phyloP scores from a whole-genome alignment of 106 monocot species.

The Dioscorea alata region DNA sequence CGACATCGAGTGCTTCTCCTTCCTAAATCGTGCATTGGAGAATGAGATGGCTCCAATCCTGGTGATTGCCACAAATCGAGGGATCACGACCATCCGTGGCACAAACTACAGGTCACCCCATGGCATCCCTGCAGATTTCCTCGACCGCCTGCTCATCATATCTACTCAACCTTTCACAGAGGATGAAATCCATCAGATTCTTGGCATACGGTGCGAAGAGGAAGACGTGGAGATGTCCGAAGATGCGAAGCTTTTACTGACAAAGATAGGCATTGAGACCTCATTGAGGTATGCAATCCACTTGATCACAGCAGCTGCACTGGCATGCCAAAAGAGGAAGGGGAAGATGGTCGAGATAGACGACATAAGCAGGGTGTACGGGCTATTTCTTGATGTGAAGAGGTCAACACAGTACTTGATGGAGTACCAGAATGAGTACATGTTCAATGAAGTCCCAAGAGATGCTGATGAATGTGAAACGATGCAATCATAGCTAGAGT shows the following conservation, averaged over 20 bases:
- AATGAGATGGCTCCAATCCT: conserved; percentile 93
- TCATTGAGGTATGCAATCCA: conserved; percentile 85
- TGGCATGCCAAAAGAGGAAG: conserved; percentile 76
- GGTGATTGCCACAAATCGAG: conserved; percentile 85
- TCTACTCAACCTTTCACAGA: conserved; percentile 76
- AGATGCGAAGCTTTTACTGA: conserved; percentile 71
- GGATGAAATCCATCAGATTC: conserved; percentile 75
- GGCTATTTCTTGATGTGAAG: conserved; percentile 92
- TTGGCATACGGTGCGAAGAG: conserved; percentile 83
- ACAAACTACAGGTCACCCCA: conserved; percentile 87
- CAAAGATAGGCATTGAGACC: conserved; percentile 86
- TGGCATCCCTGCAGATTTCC: conserved; percentile 89
- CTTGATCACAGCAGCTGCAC: conserved; percentile 73
- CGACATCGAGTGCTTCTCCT: conserved; percentile 97
- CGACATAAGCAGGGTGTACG: conserved; percentile 82
- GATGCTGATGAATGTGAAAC: conserved; percentile 36
- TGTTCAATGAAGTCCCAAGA: conserved; percentile 64
- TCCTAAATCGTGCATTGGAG: conserved; percentile 93
- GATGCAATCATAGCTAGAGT: conserved; percentile 38
- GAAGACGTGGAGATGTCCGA: conserved; percentile 91
- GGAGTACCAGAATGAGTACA: conserved; percentile 93
- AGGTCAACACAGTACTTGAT: conserved; percentile 90
- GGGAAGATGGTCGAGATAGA: conserved; percentile 91
- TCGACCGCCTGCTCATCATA: conserved; percentile 84
- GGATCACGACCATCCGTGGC: conserved; percentile 87